Percentiles rank a stretch among this genome's conserved stretches.
phyloP scores from a whole-genome alignment of 148 eudicot genomes.

The Heliosperma pusillum region DNA sequence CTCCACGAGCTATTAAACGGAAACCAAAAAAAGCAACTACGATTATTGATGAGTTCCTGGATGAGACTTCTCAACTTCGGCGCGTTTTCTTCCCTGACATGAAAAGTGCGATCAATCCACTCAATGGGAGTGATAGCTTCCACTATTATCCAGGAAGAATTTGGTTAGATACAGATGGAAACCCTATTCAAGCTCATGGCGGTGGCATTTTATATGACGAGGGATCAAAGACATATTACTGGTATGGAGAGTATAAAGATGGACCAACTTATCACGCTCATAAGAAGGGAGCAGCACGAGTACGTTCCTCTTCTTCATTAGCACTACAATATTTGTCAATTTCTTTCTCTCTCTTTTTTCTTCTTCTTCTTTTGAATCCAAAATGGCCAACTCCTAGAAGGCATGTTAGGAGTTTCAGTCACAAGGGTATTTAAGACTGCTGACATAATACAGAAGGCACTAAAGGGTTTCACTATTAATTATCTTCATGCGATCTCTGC shows the following conservation, averaged over 20 bases:
- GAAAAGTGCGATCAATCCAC: conserved; percentile 71
- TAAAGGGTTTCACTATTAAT: too few species aligned
- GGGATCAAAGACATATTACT: conserved; percentile 57
- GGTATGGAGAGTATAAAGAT: conserved; percentile 99
- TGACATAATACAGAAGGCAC: too few species aligned
- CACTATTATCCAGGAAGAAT: conserved; percentile 81
- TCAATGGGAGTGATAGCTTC: conserved; percentile 57
- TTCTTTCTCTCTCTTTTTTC: background rate
- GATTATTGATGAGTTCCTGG: conserved; percentile 87
- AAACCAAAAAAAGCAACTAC: conserved; percentile 64
- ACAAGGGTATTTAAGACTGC: too few species aligned
- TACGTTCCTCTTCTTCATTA: conserved; percentile 27
- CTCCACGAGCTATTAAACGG: conserved; percentile 87
- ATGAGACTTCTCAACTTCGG: conserved; percentile 79
- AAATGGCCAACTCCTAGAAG: background rate
- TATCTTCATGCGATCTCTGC: background rate
- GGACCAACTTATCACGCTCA: conserved; percentile 94
- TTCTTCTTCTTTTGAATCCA: background rate
- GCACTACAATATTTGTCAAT: background rate
- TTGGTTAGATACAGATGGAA: conserved; percentile 94
- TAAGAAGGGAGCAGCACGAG: conserved; percentile 88
- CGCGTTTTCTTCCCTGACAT: conserved; percentile 71
- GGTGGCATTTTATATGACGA: conserved; percentile 88
- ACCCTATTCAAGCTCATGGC: conserved; percentile 99
- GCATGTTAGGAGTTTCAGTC: background rate